Evolutionary conservation across 106 monocot genomes (phyloP).

Genomic region (Phalaenopsis equestris): DNA sequence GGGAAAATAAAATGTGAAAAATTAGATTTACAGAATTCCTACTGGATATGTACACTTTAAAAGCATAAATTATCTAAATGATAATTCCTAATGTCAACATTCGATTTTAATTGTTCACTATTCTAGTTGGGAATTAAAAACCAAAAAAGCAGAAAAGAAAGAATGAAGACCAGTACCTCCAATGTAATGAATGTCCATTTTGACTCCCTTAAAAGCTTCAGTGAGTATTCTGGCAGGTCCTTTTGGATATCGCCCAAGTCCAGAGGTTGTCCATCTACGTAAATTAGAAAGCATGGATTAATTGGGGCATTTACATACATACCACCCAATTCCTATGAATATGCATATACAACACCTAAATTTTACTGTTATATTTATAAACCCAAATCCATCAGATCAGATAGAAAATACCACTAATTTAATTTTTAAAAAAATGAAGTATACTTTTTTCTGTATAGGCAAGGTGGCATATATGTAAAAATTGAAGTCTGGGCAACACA

Average conservation of each 20-base stretch:
- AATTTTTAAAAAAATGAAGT: no score
- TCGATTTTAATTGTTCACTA: neutral
- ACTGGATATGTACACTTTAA: neutral
- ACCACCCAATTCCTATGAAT: no score
- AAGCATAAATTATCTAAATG: neutral
- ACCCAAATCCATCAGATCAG: no score
- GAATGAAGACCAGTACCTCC: constrained; percentile 39
- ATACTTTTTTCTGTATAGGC: no score
- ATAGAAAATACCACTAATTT: no score
- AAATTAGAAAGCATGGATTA: constrained; percentile 1
- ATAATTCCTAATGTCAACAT: neutral
- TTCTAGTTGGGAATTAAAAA: neutral
- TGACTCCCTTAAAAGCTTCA: constrained; percentile 39
- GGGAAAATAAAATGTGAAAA: no score
- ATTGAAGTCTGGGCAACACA: no score
- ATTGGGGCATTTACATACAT: no score
- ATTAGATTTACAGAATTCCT: neutral
- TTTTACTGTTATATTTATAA: no score
- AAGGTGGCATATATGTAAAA: no score
- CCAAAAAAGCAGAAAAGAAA: neutral
- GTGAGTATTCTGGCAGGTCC: constrained; percentile 59
- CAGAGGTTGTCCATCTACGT: constrained; percentile 63
- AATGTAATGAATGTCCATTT: constrained; percentile 93
- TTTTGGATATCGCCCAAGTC: constrained; percentile 40
- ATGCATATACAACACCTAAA: no score